Conservation (phyloP, 179 eudicot species). For the Spergularia azorica region DNA sequence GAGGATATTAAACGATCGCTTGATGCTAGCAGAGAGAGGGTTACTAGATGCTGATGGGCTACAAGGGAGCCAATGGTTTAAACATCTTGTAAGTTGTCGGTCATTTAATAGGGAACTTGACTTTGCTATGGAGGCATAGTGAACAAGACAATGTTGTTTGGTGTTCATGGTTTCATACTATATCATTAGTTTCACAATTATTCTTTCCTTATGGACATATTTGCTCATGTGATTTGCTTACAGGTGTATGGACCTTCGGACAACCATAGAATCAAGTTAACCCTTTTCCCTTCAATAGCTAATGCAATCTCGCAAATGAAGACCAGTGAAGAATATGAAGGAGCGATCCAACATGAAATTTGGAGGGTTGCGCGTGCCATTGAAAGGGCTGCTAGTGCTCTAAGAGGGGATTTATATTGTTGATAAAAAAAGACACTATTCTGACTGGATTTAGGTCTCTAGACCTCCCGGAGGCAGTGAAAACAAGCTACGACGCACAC, state of each 20-base stretch:
- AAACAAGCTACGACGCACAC: too few species aligned
- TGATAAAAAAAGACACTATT: too few species aligned
- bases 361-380: constrained; percentile 94
- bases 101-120: neutral
- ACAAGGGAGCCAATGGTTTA: constrained; percentile 71
- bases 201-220: neutral
- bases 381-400: constrained; percentile 67
- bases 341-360: constrained; percentile 64
- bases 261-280: constrained; percentile 36
- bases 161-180: too few species aligned
- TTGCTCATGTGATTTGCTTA: constrained; percentile 6
- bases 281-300: constrained; percentile 62
- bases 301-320: constrained; percentile 47
- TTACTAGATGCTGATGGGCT: constrained; percentile 75
- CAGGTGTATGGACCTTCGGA: constrained; percentile 78
- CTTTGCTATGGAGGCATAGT: too few species aligned
- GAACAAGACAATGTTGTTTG: too few species aligned
- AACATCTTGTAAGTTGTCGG: constrained; percentile 66
- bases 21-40: constrained; percentile 88
- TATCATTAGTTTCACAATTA: too few species aligned
- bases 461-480: too few species aligned
- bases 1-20: constrained; percentile 70
- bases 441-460: too few species aligned
- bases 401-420: constrained; percentile 52
- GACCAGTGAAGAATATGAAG: constrained; percentile 34